Conservation (phyloP, 768 basidiomycete genomes). For the Rhodotorula kratochvilovae region DNA sequence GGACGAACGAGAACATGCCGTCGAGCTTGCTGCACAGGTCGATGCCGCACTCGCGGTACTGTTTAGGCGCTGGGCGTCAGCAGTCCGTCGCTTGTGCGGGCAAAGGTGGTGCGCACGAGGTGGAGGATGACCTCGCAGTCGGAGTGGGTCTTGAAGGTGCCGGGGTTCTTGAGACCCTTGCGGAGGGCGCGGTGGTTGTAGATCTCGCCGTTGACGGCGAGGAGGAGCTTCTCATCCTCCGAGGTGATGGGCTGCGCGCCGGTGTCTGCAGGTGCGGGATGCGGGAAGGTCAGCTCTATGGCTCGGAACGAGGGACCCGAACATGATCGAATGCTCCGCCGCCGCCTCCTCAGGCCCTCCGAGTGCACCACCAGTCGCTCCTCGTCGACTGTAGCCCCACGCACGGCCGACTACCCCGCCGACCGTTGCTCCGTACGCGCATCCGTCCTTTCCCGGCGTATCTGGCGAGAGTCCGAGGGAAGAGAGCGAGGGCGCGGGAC, state of each 20-base stretch:
- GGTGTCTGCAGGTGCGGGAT: conserved; percentile 59
- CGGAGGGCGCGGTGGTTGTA: conserved; percentile 90
- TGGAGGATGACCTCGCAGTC: conserved; percentile 97
- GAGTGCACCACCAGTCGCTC: too few relatives aligned
- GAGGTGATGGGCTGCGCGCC: conserved; percentile 92
- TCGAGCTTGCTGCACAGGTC: conserved; percentile 75
- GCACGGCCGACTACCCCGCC: too few relatives aligned
- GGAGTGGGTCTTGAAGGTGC: conserved; percentile 91
- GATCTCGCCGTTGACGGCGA: conserved; percentile 97
- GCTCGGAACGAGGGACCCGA: too few relatives aligned
- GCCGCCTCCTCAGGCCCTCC: too few relatives aligned
- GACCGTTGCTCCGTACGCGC: too few relatives aligned
- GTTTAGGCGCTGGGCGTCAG: conserved; percentile 7
- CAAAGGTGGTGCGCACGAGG: conserved; percentile 56
- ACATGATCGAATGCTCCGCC: too few relatives aligned
- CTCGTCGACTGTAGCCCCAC: too few relatives aligned
- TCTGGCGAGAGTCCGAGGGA: too few relatives aligned
- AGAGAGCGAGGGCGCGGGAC: conserved; percentile 28
- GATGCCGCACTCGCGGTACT: conserved; percentile 82
- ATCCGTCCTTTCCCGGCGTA: neutral
- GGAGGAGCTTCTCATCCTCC: conserved; percentile 73
- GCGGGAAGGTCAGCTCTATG: neutral
- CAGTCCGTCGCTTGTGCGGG: neutral
- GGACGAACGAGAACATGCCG: conserved; percentile 98
- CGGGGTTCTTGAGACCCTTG: conserved; percentile 57